Evolutionary conservation across 2,329 filamentous ascomycete genomes (phyloP).

Genomic region (Stemphylium beticola): DNA sequence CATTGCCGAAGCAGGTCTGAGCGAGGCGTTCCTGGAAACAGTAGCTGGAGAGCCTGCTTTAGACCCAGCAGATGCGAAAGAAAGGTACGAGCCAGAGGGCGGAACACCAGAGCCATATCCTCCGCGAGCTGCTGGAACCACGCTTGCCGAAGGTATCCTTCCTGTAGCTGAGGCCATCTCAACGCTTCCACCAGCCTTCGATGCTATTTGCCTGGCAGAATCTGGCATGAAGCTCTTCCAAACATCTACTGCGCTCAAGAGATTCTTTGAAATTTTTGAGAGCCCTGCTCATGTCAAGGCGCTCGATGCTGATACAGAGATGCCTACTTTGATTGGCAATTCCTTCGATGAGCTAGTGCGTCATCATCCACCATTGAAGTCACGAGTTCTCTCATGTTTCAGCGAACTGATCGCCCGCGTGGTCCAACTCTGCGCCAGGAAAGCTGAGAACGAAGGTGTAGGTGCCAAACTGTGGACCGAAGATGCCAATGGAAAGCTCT

Average conservation of each 20-base stretch:
- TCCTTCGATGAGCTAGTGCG: conserved; percentile 94
- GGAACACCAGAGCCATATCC: conserved; percentile 24
- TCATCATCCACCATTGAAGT: conserved; percentile 85
- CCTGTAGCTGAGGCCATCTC: conserved; percentile 88
- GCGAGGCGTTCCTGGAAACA: conserved; percentile 82
- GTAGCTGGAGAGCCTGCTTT: conserved; percentile 61
- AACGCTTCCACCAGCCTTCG: conserved; percentile 84
- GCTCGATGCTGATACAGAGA: conserved; percentile 75
- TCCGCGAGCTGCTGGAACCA: conserved; percentile 31
- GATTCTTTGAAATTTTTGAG: conserved; percentile 96
- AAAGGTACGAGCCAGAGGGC: conserved; percentile 18
- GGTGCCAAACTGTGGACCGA: conserved; percentile 79
- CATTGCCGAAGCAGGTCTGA: conserved; percentile 91
- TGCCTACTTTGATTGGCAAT: conserved; percentile 76
- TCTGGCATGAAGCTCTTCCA: conserved; percentile 87
- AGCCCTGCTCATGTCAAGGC: conserved; percentile 86
- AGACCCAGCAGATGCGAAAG: conserved; percentile 25
- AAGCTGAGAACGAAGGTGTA: conserved; percentile 71
- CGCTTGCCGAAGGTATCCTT: conserved; percentile 73
- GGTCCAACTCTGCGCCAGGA: conserved; percentile 72
- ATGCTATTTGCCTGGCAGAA: conserved; percentile 91
- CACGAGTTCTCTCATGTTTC: conserved; percentile 81
- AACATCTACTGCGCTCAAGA: conserved; percentile 79
- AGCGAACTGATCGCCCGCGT: conserved; percentile 88
- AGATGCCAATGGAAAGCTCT: conserved; percentile 62